Evolutionary conservation across 2,329 filamentous ascomycete genomes (phyloP).

Genomic region (Cercospora janseana): DNA sequence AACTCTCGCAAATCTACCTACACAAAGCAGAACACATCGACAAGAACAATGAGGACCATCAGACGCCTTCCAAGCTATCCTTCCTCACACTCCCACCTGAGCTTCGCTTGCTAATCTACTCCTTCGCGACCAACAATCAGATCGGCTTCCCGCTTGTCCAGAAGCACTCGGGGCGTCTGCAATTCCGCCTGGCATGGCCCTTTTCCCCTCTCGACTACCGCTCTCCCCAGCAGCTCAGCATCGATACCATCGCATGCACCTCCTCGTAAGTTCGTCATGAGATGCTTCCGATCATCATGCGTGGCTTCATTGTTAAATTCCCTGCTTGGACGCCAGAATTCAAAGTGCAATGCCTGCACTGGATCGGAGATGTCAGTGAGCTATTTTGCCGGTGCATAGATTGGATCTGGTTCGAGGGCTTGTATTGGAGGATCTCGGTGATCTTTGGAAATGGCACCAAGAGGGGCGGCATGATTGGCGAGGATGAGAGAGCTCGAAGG

Average conservation of each 20-base stretch:
- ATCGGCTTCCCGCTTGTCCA: slow-evolving; percentile 13
- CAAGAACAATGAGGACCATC: neutral
- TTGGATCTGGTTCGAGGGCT: slow-evolving; percentile 24
- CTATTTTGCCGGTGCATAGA: slow-evolving; percentile 14
- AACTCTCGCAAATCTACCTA: no score
- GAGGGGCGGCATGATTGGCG: neutral
- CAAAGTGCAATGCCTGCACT: slow-evolving; percentile 22
- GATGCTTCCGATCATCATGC: slow-evolving; percentile 15
- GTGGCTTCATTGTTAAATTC: slow-evolving; percentile 22
- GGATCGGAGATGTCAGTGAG: slow-evolving; percentile 20
- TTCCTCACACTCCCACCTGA: slow-evolving; percentile 15
- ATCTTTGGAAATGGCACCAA: neutral
- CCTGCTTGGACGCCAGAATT: slow-evolving; percentile 24
- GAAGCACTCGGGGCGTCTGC: slow-evolving; percentile 5
- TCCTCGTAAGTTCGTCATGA: slow-evolving; percentile 16
- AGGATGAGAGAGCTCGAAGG: slow-evolving; percentile 19
- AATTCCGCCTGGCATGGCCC: slow-evolving; percentile 16
- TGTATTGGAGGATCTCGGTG: slow-evolving; percentile 22
- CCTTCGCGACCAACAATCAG: slow-evolving; percentile 2
- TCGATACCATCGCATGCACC: slow-evolving; percentile 12
- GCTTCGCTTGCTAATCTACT: slow-evolving; percentile 23
- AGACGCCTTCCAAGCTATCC: neutral
- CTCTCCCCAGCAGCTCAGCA: slow-evolving; percentile 16
- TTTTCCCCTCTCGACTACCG: slow-evolving; percentile 12
- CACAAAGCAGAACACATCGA: neutral